Percentiles rank a stretch among this genome's conserved stretches.
Evolutionary conservation across 2,329 filamentous ascomycete species (phyloP).

Genomic region (Ophiosphaerella korrae): DNA sequence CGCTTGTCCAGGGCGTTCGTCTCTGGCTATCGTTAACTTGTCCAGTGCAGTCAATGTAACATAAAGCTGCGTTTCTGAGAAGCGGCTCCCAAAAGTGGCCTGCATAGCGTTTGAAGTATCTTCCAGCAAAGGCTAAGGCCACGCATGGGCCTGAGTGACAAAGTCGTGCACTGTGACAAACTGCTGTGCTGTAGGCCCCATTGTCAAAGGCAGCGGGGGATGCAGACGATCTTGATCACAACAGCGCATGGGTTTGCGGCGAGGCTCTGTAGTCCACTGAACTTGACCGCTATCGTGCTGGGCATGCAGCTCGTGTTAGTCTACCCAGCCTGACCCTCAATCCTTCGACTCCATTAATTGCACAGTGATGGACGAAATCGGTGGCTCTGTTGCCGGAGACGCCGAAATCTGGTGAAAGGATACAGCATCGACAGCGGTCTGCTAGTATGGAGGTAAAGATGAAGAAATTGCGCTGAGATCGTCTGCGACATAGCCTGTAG

Average conservation of each 20-base stretch:
- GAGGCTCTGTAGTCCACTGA: neutral
- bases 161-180: conserved; percentile 8
- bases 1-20: too few species aligned
- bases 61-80: too few species aligned
- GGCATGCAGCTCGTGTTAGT: neutral
- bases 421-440: neutral
- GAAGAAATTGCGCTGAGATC: neutral
- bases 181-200: neutral
- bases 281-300: neutral
- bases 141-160: conserved; percentile 2
- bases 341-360: neutral
- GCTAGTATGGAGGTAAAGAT: neutral
- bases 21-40: too few species aligned
- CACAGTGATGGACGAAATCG: conserved; percentile 7
- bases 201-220: neutral
- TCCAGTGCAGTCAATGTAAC: too few species aligned
- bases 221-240: conserved; percentile 6
- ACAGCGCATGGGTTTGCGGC: conserved; percentile 3
- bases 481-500: conserved; percentile 2
- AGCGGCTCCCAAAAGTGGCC: too few species aligned
- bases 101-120: neutral
- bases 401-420: conserved; percentile 5
- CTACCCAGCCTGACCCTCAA: conserved; percentile 1
- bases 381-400: conserved; percentile 2
- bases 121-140: conserved; percentile 4